Conservation (phyloP, 257 asterid species). For the Solanum virginianum region DNA sequence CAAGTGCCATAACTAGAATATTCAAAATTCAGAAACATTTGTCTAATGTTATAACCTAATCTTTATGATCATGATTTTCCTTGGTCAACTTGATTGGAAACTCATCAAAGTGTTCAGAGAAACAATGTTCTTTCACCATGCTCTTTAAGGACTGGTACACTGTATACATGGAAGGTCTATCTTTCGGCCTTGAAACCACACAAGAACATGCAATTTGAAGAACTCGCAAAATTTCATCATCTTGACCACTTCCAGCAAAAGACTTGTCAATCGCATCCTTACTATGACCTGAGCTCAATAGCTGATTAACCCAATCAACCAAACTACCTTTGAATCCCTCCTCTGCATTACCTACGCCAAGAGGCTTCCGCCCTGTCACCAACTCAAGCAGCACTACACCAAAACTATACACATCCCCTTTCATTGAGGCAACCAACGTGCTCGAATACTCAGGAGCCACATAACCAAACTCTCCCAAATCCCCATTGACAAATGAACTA, state of each 20-base stretch:
- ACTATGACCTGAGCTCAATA: slow-evolving; percentile 20
- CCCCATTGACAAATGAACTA: slow-evolving; percentile 41
- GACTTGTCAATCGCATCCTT: slow-evolving; percentile 34
- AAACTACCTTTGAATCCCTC: slow-evolving; percentile 43
- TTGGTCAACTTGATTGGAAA: slow-evolving; percentile 40
- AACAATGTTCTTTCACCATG: slow-evolving; percentile 46
- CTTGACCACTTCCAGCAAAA: slow-evolving; percentile 33
- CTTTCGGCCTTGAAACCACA: slow-evolving; percentile 47
- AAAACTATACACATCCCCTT: slow-evolving; percentile 73
- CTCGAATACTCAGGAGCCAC: slow-evolving; percentile 72
- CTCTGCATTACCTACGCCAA: slow-evolving; percentile 26
- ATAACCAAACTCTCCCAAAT: slow-evolving; percentile 71
- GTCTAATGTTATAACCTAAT: background rate
- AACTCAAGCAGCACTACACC: slow-evolving; percentile 76
- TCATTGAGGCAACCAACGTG: slow-evolving; percentile 55
- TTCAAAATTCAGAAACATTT: background rate
- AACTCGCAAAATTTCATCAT: slow-evolving; percentile 35
- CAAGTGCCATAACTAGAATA: background rate
- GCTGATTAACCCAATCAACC: slow-evolving; percentile 54
- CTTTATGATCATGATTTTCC: slow-evolving; percentile 15
- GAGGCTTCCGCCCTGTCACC: slow-evolving; percentile 47
- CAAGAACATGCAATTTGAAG: slow-evolving; percentile 43
- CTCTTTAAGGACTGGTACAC: slow-evolving; percentile 38
- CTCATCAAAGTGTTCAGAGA: slow-evolving; percentile 39
- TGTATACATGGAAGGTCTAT: slow-evolving; percentile 50